phyloP scores from a whole-genome alignment of 768 basidiomycete genomes.

The Naganishia friedmannii region DNA sequence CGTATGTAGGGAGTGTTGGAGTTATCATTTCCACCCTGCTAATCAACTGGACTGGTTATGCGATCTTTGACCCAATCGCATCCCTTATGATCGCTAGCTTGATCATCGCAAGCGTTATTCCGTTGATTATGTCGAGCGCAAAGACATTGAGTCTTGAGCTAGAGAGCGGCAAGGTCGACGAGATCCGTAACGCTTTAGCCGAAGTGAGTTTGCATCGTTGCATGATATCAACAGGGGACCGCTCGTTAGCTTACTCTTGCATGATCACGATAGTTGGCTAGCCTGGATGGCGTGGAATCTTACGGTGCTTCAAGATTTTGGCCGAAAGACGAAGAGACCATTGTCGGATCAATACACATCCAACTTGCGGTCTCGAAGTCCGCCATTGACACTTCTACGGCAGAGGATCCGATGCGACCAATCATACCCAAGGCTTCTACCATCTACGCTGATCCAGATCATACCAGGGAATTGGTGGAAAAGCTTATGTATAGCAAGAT shows the following conservation, averaged over 20 bases:
- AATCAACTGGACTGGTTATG: constrained; percentile 96
- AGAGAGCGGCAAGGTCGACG: constrained; percentile 55
- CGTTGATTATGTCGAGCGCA: constrained; percentile 90
- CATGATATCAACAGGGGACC: constrained; percentile 24
- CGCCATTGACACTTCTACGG: constrained; percentile 57
- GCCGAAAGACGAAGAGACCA: constrained; percentile 82
- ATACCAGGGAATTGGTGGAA: constrained; percentile 74
- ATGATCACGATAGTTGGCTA: constrained; percentile 59
- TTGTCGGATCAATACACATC: constrained; percentile 89
- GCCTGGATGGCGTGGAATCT: constrained; percentile 74
- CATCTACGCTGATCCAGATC: constrained; percentile 65
- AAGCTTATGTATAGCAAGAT: constrained; percentile 68
- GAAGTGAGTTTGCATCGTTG: constrained; percentile 46
- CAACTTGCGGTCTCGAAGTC: constrained; percentile 69
- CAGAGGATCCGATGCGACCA: constrained; percentile 52
- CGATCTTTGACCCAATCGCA: constrained; percentile 96
- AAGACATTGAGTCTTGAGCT: constrained; percentile 82
- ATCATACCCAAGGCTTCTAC: constrained; percentile 52
- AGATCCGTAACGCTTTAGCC: constrained; percentile 53
- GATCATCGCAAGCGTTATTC: constrained; percentile 92
- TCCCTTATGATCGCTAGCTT: constrained; percentile 91
- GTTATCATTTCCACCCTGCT: constrained; percentile 95
- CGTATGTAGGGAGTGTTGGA: constrained; percentile 74
- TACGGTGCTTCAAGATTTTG: constrained; percentile 84
- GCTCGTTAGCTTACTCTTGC: neutral